Evolutionary conservation across 2,329 filamentous ascomycete genomes (phyloP).

Genomic region (Fusarium sp.): DNA sequence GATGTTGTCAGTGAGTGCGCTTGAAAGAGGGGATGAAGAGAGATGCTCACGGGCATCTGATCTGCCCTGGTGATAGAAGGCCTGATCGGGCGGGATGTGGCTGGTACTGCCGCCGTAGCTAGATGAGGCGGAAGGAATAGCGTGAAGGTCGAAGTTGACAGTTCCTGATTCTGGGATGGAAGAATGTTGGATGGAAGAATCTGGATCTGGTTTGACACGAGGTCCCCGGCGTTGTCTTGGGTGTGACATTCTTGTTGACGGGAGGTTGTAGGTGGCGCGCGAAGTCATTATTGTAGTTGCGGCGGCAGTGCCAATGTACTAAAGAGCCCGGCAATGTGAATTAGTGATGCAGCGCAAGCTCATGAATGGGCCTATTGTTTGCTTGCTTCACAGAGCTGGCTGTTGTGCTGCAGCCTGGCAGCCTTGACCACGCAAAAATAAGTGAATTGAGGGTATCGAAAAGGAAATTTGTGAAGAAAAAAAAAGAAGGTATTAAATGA

Average conservation of each 20-base stretch:
- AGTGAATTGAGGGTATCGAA: conserved; percentile 5
- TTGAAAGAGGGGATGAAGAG: neutral
- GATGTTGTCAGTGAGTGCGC: conserved; percentile 20
- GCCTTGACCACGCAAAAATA: neutral
- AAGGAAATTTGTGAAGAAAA: neutral
- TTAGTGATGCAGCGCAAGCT: neutral
- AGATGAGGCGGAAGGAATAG: conserved; percentile 36
- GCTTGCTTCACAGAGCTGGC: conserved; percentile 12
- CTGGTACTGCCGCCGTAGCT: conserved; percentile 38
- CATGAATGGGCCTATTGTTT: conserved; percentile 13
- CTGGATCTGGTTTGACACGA: conserved; percentile 50
- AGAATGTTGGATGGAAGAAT: conserved; percentile 27
- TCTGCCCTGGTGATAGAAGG: conserved; percentile 49
- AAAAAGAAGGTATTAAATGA: neutral
- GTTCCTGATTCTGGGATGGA: conserved; percentile 33
- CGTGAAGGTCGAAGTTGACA: conserved; percentile 12
- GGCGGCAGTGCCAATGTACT: neutral
- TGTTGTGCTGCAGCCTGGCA: neutral
- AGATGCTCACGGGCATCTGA: conserved; percentile 57
- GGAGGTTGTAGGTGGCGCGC: conserved; percentile 19
- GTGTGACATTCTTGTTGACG: conserved; percentile 41
- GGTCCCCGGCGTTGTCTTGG: conserved; percentile 40
- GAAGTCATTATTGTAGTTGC: conserved; percentile 34
- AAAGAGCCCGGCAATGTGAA: neutral
- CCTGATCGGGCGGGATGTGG: conserved; percentile 35